These are phyloP conservation scores for Thyridium curvatum DNA, from an alignment of 2,329 filamentous ascomycete species.

Conservation along the genomic window DNA sequence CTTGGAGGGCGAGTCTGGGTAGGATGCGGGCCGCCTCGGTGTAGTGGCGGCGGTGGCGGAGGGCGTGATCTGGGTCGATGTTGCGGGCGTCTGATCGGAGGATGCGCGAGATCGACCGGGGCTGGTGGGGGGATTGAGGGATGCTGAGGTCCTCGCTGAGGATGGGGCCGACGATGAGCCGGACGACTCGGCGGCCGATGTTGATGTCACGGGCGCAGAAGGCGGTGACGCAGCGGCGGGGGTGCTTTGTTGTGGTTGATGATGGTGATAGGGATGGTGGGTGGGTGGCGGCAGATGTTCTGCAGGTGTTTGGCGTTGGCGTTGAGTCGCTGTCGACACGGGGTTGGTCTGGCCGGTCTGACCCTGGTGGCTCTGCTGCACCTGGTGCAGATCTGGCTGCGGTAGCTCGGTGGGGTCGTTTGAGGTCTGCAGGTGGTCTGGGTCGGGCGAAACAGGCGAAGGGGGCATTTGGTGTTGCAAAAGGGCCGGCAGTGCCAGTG, in stretches of 20 bases:
- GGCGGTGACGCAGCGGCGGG: background rate
- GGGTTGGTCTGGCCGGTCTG: background rate
- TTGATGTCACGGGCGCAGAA: conserved; percentile 6
- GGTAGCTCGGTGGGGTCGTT: conserved; percentile 13
- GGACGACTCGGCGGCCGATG: conserved; percentile 6
- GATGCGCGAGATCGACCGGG: conserved; percentile 25
- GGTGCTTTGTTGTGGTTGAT: conserved; percentile 4
- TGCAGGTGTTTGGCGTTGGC: background rate
- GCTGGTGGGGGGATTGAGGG: conserved; percentile 14
- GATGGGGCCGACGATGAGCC: too few relatives aligned
- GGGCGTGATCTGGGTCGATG: conserved; percentile 10
- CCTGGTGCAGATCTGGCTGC: background rate
- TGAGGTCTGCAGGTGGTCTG: conserved; percentile 9
- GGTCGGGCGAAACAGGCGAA: conserved; percentile 29
- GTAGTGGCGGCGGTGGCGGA: conserved; percentile 14
- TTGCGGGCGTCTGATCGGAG: conserved; percentile 27
- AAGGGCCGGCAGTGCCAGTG: conserved; percentile 24
- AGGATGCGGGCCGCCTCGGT: conserved; percentile 27
- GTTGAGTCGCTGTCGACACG: background rate
- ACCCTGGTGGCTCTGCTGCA: background rate
- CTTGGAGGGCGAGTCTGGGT: conserved; percentile 23
- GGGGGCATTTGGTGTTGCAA: conserved; percentile 28
- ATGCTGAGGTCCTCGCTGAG: background rate
- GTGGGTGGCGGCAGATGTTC: conserved; percentile 6
- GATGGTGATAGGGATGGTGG: conserved; percentile 3